Evolutionary conservation across 179 eudicot genomes (phyloP).

Genomic region (Drosera spatulata): DNA sequence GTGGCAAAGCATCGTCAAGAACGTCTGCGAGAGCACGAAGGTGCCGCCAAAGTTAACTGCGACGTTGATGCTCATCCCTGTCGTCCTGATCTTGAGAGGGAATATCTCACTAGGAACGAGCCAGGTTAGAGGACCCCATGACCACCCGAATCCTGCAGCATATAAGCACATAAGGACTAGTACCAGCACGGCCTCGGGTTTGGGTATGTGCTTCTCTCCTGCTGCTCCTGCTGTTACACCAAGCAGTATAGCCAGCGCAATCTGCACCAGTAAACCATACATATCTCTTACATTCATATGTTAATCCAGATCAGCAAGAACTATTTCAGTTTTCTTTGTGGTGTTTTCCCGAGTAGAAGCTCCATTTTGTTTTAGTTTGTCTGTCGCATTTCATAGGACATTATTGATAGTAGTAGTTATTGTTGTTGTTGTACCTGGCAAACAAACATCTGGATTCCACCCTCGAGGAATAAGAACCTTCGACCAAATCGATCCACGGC

Average conservation of each 20-base stretch:
- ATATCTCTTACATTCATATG: not conserved
- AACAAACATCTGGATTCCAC: conserved; percentile 42
- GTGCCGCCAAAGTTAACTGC: conserved; percentile 20
- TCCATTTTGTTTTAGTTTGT: not conserved
- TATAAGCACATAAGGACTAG: conserved; percentile 25
- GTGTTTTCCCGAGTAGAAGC: not conserved
- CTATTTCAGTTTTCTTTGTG: not conserved
- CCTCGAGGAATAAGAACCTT: conserved; percentile 34
- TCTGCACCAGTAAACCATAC: not conserved
- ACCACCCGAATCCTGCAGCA: conserved; percentile 35
- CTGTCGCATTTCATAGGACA: not conserved
- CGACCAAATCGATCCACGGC: conserved; percentile 47
- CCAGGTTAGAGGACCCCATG: conserved; percentile 44
- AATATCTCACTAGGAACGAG: conserved; percentile 31
- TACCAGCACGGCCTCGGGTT: conserved; percentile 12
- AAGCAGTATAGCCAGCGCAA: conserved; percentile 6
- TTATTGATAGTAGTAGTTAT: not conserved
- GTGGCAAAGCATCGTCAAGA: conserved; percentile 26
- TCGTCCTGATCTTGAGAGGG: conserved; percentile 27
- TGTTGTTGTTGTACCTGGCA: conserved; percentile 24
- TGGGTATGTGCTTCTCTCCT: conserved; percentile 7
- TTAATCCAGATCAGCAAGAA: not conserved
- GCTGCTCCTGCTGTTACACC: conserved; percentile 1
- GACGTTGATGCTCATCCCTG: conserved; percentile 27
- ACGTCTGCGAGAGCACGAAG: conserved; percentile 25